Conservation (phyloP, 345 rosid species). For the Limnanthes douglasii region DNA sequence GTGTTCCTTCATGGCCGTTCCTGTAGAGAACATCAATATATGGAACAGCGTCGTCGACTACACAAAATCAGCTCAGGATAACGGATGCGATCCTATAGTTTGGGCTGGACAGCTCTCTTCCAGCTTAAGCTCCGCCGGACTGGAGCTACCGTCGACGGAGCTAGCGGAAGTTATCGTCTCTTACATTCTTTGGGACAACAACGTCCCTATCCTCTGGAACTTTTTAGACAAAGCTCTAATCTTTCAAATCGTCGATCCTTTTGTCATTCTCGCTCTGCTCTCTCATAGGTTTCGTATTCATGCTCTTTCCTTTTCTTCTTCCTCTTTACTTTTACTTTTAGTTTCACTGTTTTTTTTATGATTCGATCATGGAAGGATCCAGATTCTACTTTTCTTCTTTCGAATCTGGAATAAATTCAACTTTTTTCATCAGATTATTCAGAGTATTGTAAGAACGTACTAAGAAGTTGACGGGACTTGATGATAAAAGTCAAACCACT, state of each 20-base stretch:
- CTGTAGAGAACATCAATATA: constrained; percentile 19
- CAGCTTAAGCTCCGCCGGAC: constrained; percentile 36
- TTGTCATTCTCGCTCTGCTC: constrained; percentile 71
- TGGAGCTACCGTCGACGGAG: constrained; percentile 51
- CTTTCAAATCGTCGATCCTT: constrained; percentile 55
- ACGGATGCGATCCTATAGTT: constrained; percentile 45
- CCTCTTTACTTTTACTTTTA: background rate
- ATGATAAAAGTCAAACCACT: too few species aligned
- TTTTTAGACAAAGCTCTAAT: constrained; percentile 69
- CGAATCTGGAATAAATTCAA: too few species aligned
- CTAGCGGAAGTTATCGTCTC: constrained; percentile 55
- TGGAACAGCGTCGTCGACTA: constrained; percentile 55
- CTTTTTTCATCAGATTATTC: too few species aligned
- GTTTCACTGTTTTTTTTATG: too few species aligned
- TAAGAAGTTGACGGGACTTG: too few species aligned
- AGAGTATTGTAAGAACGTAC: too few species aligned
- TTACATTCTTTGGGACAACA: constrained; percentile 80
- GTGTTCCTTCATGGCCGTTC: constrained; percentile 21
- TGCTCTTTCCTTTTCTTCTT: background rate
- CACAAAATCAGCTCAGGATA: constrained; percentile 50
- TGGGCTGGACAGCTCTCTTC: constrained; percentile 70
- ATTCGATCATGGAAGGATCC: too few species aligned
- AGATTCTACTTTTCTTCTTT: too few species aligned
- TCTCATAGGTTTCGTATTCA: constrained; percentile 31
- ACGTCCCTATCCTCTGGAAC: constrained; percentile 81